Evolutionary conservation across 2,329 filamentous ascomycete species (phyloP), one percentile per base, ranked within the genome.

Genomic region (Leptographium wingfieldii): DNA sequence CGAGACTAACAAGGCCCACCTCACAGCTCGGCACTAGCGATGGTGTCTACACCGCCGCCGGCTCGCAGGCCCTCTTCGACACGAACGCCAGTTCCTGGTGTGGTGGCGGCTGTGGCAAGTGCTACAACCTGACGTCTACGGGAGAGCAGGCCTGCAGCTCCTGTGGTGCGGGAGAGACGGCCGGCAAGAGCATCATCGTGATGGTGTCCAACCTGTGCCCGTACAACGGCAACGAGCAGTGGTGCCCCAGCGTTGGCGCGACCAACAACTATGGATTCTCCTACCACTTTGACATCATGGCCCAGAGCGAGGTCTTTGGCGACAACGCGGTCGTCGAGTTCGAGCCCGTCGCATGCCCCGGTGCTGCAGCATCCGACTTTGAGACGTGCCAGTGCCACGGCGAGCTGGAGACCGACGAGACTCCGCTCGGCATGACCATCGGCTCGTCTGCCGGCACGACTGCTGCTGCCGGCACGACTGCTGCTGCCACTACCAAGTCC

Each of bases 201-300:
- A 69, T 69, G 68, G 67, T 72, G 10, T 71, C 69, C 25, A 73
- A 73, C 58, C 65, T 73, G 7, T 73, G 71, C 60, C 71, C 71
- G 0, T 65, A 70, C 60, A 66, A 64, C 49, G 69, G 71, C 16
- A 73, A 73, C 54, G 65, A 66, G 55, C 62, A 67, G 62, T 73
- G 71, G 71, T 73, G 71, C 61, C 68, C 70, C 3, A 56, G 58
- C n/a, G 62, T 66, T 9, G 68, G 67, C n/a, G 65, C 59, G 22
- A 67, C 61, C 4, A 73, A 72, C 57, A 35, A 68, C 3, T 72
- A 72, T 60, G 70, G 70, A 3, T 73, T 68, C 62, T 63, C 62
- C 54, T 71, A 71, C 58, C 70, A 72, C 63, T 73, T 72, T 58
- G 71, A 72, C 63, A 72, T 73, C 59, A 70, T 69, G 66, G 67